Evolutionary conservation across 2,329 filamentous ascomycete genomes (phyloP), one percentile per base, ranked within the genome.

Genomic region (Chaetomiaceae sp.): DNA sequence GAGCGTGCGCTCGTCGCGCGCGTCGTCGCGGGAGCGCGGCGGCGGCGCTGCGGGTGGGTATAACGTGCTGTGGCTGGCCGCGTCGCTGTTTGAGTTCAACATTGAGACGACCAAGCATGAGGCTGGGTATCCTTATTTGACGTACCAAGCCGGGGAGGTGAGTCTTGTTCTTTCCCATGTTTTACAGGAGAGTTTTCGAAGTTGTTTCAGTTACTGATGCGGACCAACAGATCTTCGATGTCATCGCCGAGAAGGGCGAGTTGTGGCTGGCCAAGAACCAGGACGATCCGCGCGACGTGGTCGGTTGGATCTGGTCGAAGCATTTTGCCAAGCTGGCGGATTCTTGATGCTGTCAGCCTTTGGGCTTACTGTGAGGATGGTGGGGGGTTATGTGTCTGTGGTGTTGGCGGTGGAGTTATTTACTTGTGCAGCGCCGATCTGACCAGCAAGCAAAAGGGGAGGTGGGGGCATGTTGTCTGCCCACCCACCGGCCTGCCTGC

Each of bases 241-340:
- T 98, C 43, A 88, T 98, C 61, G 93, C 85, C 24, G 90, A 96
- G 66, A 96, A 96, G 65, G 93, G 93, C 53, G 93, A 98, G 71
- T 76, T 97, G 39, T 98, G 93, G 93, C 80, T 98, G 47, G 93
- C 93, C 43, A 88, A 88, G 66, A 98, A 98, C 63, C 93, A 98
- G 68, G 93, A 98, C 61, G 93, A 98, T 65, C 71, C 81, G 1
- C 75, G 72, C 10, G 78, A 85, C 54, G 76, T 82, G 54, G 83
- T 97, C 27, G 93, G 93, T 42, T 98, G 93, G 93, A 95, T 98
- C 60, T 98, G 93, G 93, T 95, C 90, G 60, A 96, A 96, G 66
- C 93, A 98, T 69, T 98, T 98, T 73, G 85, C 85, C 43, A 80
- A 78, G 62, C 61, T 81, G 53, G 77, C 76, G 39, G 78, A 80